Conservation (phyloP, 805 yeast species). For the Metschnikowia drakensbergensis region DNA sequence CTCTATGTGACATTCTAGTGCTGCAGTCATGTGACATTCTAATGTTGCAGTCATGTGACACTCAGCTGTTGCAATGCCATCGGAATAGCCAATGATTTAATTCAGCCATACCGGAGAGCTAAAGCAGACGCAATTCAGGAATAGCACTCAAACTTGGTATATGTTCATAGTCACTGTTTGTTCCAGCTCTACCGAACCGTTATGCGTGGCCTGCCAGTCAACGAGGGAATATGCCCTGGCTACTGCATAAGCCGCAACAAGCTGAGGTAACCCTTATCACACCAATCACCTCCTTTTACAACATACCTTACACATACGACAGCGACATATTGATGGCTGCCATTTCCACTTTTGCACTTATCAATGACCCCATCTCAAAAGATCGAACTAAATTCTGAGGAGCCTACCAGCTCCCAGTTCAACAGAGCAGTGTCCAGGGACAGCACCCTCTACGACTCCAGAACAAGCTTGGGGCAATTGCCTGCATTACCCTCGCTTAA, state of each 20-base stretch:
- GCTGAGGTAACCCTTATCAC: conserved; percentile 1
- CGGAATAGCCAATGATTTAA: no score
- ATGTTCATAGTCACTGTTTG: no score
- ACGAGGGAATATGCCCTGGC: neutral
- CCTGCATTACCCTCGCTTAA: conserved; percentile 15
- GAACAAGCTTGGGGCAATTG: conserved; percentile 11
- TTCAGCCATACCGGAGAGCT: no score
- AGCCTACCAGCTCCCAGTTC: neutral
- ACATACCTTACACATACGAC: neutral
- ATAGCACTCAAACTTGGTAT: no score
- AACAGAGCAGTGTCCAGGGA: conserved; percentile 7
- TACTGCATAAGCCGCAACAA: conserved; percentile 1
- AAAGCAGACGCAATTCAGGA: no score
- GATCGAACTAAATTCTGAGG: neutral
- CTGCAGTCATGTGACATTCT: no score
- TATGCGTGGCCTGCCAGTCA: neutral
- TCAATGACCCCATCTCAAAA: neutral
- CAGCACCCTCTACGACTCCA: conserved; percentile 9
- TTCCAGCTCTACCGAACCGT: neutral
- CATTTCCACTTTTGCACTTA: neutral
- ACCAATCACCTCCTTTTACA: neutral
- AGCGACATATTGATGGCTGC: neutral
- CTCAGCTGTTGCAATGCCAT: no score
- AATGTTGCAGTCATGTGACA: no score
- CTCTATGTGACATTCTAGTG: no score